phyloP scores from a whole-genome alignment of 805 yeast species.

The Saturnispora gosingensis region DNA sequence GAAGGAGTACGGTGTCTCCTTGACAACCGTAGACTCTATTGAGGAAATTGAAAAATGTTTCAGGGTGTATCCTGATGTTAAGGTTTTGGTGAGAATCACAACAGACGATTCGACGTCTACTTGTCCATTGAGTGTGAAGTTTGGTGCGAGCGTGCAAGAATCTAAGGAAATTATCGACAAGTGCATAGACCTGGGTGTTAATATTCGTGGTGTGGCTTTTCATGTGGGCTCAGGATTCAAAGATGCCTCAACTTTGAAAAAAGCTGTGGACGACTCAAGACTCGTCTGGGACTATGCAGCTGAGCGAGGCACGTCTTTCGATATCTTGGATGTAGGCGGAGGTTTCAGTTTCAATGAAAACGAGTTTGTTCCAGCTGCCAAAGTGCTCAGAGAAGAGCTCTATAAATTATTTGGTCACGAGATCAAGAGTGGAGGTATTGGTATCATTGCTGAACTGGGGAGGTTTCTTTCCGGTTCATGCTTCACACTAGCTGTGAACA shows the following conservation, averaged over 20 bases:
- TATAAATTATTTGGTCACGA: slow-evolving; percentile 48
- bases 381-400: slow-evolving; percentile 46
- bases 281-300: slow-evolving; percentile 53
- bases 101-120: slow-evolving; percentile 87
- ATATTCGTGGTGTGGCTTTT: slow-evolving; percentile 81
- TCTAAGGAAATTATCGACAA: slow-evolving; percentile 47
- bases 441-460: slow-evolving; percentile 88
- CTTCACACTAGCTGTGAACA: slow-evolving; percentile 73
- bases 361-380: slow-evolving; percentile 48
- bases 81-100: slow-evolving; percentile 65
- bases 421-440: slow-evolving; percentile 23
- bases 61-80: slow-evolving; percentile 44
- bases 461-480: slow-evolving; percentile 80
- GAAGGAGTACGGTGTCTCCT: slow-evolving; percentile 39
- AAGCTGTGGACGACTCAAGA: slow-evolving; percentile 67
- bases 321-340: slow-evolving; percentile 82
- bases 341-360: slow-evolving; percentile 56
- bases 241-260: slow-evolving; percentile 54
- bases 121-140: slow-evolving; percentile 80
- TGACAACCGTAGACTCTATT: slow-evolving; percentile 84
- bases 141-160: slow-evolving; percentile 62
- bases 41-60: slow-evolving; percentile 75
- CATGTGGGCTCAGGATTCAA: slow-evolving; percentile 94
- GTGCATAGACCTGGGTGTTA: slow-evolving; percentile 53
- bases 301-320: slow-evolving; percentile 31